A percentile compares a stretch with the other conserved stretches of the same genome.
phyloP scores from a whole-genome alignment of 78 protist genomes.

The Dictyostelium brefeldianum region DNA sequence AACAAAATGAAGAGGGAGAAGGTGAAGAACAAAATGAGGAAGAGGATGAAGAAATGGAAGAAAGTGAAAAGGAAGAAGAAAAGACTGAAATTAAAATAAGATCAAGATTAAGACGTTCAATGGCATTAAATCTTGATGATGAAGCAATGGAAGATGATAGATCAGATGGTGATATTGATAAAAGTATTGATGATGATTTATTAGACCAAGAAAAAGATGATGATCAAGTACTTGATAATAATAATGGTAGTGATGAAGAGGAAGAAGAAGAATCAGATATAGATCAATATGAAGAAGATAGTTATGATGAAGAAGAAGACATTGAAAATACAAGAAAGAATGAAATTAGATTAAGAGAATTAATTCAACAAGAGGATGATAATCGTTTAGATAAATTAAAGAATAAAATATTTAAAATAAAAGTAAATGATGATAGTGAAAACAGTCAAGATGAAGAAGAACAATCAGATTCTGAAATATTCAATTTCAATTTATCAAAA shows the following conservation, averaged over 20 bases:
- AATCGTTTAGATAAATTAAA: neutral
- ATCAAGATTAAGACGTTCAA: neutral
- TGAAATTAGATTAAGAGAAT: slow-evolving; percentile 2
- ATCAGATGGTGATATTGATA: neutral
- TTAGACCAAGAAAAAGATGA: neutral
- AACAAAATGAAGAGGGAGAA: neutral
- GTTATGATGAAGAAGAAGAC: neutral
- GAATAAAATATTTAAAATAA: neutral
- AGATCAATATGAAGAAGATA: neutral
- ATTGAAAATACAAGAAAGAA: slow-evolving; percentile 12
- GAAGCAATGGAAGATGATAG: slow-evolving; percentile 9
- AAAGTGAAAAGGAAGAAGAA: neutral
- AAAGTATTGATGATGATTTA: neutral
- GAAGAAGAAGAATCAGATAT: neutral
- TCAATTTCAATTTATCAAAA: neutral
- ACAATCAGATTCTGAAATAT: neutral
- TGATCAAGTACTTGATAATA: neutral
- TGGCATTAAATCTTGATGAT: neutral
- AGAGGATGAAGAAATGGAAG: neutral
- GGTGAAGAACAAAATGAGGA: neutral
- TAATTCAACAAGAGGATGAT: neutral
- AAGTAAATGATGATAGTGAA: neutral
- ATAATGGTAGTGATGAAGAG: neutral
- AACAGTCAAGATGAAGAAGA: neutral
- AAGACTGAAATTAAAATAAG: no score